Evolutionary conservation across 1,284 basidiomycete species (phyloP), one percentile per base, ranked within the genome.

Genomic region (Naganishia sp.): DNA sequence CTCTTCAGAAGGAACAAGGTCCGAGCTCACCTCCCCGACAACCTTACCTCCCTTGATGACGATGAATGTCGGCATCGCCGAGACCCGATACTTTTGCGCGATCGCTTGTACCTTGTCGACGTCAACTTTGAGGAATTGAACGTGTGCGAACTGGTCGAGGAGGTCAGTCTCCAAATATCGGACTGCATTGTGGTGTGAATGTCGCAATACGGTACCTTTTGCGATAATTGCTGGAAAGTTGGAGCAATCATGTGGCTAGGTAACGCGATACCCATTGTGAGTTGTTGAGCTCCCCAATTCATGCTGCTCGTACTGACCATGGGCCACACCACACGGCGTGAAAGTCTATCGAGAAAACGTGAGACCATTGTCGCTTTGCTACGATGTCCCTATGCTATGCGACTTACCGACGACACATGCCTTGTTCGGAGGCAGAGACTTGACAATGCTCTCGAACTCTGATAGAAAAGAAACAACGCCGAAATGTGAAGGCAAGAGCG

Each of bases 41-140:
- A 78, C 76, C 33, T 70, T 54, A 9, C 79, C 79, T 55, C 75
- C 78, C 72, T 82, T 82, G 70, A 82, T 61, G 66, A 82, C 81
- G 69, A 81, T 78, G 75, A 83, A 83, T 4, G 82, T 83, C 4
- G 82, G 82, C 81, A 83, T 82, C 15, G 82, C 82, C 9, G 73
- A 67, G 36, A 83, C 72, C 18, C 71, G 61, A 73, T 77, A 83
- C 54, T 79, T 71, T 52, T 74, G 73, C 31, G 82, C 79, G 25
- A 82, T 75, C 33, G 74, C 72, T 42, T 71, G 70, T 33, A 78
- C 74, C 54, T 72, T 71, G 72, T 83, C 82, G 49, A 82, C 81
- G 59, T 83, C 82, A 60, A 82, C 75, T 73, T 81, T 81, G 75
- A 77, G 67, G n/a, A 64, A n/a, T 45, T 55, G 61, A 10, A 49